These are phyloP conservation scores for Verticillium nonalfalfae DNA, from an alignment of 2,329 filamentous ascomycete species.

Conservation along the genomic window DNA sequence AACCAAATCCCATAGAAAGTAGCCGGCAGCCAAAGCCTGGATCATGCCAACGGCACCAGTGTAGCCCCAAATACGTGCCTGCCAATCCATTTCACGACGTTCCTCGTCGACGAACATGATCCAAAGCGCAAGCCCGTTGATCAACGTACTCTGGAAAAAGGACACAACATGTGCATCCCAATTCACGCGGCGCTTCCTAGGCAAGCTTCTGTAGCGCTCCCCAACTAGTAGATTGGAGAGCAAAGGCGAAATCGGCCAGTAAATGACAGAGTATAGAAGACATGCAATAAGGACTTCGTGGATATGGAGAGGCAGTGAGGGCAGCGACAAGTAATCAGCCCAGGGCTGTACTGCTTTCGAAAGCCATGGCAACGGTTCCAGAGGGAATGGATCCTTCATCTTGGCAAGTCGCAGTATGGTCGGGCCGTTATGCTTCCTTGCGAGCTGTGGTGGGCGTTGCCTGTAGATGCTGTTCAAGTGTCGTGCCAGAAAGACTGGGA, in stretches of 20 bases:
- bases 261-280: slow-evolving; percentile 62
- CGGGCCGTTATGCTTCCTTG: background rate
- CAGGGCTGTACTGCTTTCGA: slow-evolving; percentile 53
- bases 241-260: slow-evolving; percentile 59
- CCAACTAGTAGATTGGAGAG: slow-evolving; percentile 59
- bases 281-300: slow-evolving; percentile 68
- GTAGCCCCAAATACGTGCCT: slow-evolving; percentile 72
- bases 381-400: slow-evolving; percentile 70
- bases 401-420: slow-evolving; percentile 11
- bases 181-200: slow-evolving; percentile 60
- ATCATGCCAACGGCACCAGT: slow-evolving; percentile 65
- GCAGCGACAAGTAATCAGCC: slow-evolving; percentile 54
- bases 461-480: background rate
- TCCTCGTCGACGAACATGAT: slow-evolving; percentile 65
- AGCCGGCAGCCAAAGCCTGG: slow-evolving; percentile 70
- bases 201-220: slow-evolving; percentile 56
- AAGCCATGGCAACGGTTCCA: slow-evolving; percentile 53
- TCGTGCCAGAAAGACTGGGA: background rate
- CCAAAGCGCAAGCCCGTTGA: slow-evolving; percentile 69
- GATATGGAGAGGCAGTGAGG: slow-evolving; percentile 66
- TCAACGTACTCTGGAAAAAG: slow-evolving; percentile 68
- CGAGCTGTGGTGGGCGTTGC: background rate
- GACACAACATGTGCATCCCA: slow-evolving; percentile 86
- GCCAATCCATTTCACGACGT: slow-evolving; percentile 57
- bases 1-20: slow-evolving; percentile 78